These are phyloP conservation scores for Conringia planisiliqua DNA, from an alignment of 345 rosid species.

Conservation along the genomic window DNA sequence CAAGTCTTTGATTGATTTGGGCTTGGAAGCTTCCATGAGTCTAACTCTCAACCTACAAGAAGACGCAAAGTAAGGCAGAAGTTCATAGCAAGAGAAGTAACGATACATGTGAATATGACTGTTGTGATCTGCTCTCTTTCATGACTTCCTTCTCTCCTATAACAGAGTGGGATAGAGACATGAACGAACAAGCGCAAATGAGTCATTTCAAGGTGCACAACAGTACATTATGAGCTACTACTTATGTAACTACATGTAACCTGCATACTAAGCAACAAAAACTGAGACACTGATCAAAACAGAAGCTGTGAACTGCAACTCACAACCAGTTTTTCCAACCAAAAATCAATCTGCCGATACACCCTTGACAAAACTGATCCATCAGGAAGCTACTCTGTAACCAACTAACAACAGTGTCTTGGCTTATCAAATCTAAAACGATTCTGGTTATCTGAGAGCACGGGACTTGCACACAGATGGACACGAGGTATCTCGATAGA, in stretches of 20 bases:
- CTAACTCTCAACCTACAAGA: slow-evolving; percentile 27
- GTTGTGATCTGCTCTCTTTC: not conserved
- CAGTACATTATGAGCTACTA: not conserved
- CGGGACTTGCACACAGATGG: not conserved
- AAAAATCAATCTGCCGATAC: no score
- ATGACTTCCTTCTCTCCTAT: not conserved
- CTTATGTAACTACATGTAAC: not conserved
- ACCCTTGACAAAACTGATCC: no score
- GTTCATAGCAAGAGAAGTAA: not conserved
- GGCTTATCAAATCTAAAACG: not conserved
- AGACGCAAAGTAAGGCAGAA: not conserved
- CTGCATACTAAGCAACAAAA: not conserved
- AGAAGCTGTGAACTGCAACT: not conserved
- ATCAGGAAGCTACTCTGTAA: not conserved
- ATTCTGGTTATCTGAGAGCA: not conserved
- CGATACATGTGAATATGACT: not conserved
- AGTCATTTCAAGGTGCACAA: not conserved
- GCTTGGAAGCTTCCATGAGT: slow-evolving; percentile 5
- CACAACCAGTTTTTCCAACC: not conserved
- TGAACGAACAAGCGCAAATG: not conserved
- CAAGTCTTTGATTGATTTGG: not conserved
- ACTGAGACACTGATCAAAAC: not conserved
- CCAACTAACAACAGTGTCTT: not conserved
- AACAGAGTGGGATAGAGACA: not conserved
- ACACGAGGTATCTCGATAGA: not conserved